These are phyloP conservation scores for Exophiala lecanii-corni DNA, from an alignment of 2,329 filamentous ascomycete genomes.

Conservation along the genomic window DNA sequence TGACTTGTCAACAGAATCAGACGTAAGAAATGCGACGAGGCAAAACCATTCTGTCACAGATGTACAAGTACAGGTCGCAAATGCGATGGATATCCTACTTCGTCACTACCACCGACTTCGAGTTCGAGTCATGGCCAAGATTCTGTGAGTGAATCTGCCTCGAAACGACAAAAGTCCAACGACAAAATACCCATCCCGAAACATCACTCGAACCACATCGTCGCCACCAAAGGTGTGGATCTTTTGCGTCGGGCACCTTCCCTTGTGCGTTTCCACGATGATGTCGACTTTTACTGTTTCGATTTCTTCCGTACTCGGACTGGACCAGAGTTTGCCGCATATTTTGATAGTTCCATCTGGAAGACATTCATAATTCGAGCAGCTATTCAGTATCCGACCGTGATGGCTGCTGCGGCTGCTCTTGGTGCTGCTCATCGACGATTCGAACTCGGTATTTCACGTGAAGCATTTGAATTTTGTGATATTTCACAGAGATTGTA, in stretches of 20 bases:
- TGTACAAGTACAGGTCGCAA: conserved; percentile 32
- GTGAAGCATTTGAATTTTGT: conserved; percentile 26
- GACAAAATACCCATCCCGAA: conserved; percentile 17
- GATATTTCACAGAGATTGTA: conserved; percentile 23
- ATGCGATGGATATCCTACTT: conserved; percentile 30
- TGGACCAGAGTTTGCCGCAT: conserved; percentile 24
- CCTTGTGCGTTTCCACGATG: conserved; percentile 18
- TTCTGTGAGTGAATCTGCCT: conserved; percentile 16
- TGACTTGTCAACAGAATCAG: conserved; percentile 17
- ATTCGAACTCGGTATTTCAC: conserved; percentile 23
- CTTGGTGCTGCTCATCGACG: conserved; percentile 26
- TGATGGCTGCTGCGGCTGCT: conserved; percentile 21
- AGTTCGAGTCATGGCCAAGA: conserved; percentile 24
- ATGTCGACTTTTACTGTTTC: conserved; percentile 29
- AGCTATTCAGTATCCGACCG: conserved; percentile 21
- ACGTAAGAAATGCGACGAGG: conserved; percentile 33
- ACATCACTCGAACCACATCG: conserved; percentile 21
- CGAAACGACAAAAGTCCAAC: conserved; percentile 26
- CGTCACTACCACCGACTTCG: conserved; percentile 4
- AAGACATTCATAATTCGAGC: conserved; percentile 17
- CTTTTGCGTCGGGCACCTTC: conserved; percentile 12
- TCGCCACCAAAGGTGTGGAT: conserved; percentile 21
- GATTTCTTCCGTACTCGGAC: conserved; percentile 32
- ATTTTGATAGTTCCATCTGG: conserved; percentile 28
- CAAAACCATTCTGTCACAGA: conserved; percentile 28